phyloP scores from a whole-genome alignment of 1,284 basidiomycete genomes.

The Pisolithus thermaeus region DNA sequence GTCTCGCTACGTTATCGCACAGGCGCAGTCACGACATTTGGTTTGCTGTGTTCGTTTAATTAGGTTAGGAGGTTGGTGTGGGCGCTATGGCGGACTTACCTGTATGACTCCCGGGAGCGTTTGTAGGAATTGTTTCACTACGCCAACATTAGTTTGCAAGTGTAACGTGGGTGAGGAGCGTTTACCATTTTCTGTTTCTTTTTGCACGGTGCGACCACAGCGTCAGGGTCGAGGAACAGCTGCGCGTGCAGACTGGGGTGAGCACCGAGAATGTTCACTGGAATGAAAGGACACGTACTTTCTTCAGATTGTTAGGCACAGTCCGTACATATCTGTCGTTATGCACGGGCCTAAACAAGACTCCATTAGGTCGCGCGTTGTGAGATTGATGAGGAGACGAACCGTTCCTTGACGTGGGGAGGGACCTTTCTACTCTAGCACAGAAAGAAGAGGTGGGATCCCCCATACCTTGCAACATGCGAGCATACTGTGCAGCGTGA shows the following conservation, averaged over 20 bases:
- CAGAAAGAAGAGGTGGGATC: constrained; percentile 1
- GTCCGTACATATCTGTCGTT: constrained; percentile 73
- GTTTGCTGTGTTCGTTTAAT: too few species aligned
- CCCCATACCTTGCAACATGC: constrained; percentile 72
- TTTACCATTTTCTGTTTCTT: too few species aligned
- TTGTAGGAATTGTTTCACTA: too few species aligned
- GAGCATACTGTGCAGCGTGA: constrained; percentile 83
- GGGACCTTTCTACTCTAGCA: constrained; percentile 4
- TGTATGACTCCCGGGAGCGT: too few species aligned
- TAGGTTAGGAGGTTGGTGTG: too few species aligned
- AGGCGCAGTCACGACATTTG: too few species aligned
- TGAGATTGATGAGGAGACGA: constrained; percentile 14
- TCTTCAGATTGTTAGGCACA: constrained; percentile 83
- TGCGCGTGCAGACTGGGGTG: constrained; percentile 1
- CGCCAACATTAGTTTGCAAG: too few species aligned
- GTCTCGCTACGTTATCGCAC: too few species aligned
- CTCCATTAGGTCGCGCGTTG: constrained; percentile 6
- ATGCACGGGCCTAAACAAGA: constrained; percentile 53
- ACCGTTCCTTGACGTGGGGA: constrained; percentile 70
- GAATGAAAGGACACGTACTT: constrained; percentile 40
- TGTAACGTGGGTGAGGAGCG: too few species aligned
- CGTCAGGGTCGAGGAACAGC: not conserved
- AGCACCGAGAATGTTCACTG: constrained; percentile 5
- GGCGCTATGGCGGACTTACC: too few species aligned
- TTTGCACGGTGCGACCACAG: too few species aligned